These are phyloP conservation scores for Rhizopogon vesiculosus DNA, from an alignment of 768 basidiomycete species.

Conservation along the genomic window DNA sequence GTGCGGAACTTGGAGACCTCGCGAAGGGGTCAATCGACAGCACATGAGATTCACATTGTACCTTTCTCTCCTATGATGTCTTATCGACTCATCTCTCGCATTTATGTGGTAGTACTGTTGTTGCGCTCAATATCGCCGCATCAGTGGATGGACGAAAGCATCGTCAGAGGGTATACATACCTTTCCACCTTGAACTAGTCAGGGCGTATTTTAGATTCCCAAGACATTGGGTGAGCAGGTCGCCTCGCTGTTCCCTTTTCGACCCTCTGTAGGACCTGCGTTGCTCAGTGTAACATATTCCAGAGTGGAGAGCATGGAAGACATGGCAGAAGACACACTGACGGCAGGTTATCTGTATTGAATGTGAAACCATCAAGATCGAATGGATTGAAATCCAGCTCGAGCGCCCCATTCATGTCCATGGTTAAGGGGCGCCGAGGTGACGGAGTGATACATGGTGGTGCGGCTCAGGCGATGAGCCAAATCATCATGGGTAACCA, in stretches of 20 bases:
- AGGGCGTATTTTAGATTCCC: background rate
- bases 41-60: no score
- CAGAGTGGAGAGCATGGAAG: background rate
- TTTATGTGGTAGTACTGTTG: no score
- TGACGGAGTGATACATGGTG: slow-evolving; percentile 33
- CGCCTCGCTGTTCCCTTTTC: background rate
- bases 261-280: background rate
- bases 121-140: no score
- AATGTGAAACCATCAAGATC: background rate
- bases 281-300: background rate
- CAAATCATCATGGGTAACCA: no score
- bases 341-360: background rate
- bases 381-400: background rate
- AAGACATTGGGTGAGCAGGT: background rate
- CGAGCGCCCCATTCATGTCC: background rate
- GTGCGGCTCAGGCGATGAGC: no score
- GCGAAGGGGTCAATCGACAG: no score
- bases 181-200: background rate
- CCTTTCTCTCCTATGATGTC: no score
- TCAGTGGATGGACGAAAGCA: background rate
- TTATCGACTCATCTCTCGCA: no score
- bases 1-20: no score
- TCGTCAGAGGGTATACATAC: background rate
- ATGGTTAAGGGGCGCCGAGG: slow-evolving; percentile 8
- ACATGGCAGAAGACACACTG: background rate